phyloP scores from a whole-genome alignment of 352 stramenopile genomes.

The Pythium coloratum region DNA sequence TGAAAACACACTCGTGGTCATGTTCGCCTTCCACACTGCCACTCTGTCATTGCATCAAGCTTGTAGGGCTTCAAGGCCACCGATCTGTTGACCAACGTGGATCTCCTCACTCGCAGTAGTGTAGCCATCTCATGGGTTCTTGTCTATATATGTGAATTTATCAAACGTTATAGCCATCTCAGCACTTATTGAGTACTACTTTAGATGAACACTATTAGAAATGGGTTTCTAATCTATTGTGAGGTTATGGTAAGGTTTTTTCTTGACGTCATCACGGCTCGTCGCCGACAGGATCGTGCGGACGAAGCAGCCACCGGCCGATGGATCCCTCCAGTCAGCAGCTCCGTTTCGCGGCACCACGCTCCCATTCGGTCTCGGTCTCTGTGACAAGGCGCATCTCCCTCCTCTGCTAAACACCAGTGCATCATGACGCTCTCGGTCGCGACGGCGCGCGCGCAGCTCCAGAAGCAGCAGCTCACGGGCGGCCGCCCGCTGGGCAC shows the following conservation, averaged over 20 bases:
- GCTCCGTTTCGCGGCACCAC: not conserved
- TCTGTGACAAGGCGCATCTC: slow-evolving; percentile 18
- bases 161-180: too few species aligned
- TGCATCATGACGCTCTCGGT: slow-evolving; percentile 73
- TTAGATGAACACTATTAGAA: not conserved
- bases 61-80: too few species aligned
- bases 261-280: slow-evolving; percentile 12
- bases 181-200: too few species aligned
- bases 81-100: too few species aligned
- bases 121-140: too few species aligned
- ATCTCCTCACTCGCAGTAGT: too few species aligned
- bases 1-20: not conserved
- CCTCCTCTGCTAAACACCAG: not conserved
- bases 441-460: slow-evolving; percentile 63
- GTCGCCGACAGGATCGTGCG: not conserved
- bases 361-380: not conserved
- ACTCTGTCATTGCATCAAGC: too few species aligned
- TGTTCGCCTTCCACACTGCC: too few species aligned
- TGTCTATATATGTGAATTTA: too few species aligned
- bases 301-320: slow-evolving; percentile 1
- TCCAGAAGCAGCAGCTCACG: slow-evolving; percentile 46
- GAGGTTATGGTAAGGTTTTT: slow-evolving; percentile 9
- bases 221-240: not conserved
- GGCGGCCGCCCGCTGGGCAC: slow-evolving; percentile 39
- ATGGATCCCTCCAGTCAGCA: slow-evolving; percentile 13